Conservation (phyloP, 345 rosid species). For the Rubroshorea leprosula region DNA sequence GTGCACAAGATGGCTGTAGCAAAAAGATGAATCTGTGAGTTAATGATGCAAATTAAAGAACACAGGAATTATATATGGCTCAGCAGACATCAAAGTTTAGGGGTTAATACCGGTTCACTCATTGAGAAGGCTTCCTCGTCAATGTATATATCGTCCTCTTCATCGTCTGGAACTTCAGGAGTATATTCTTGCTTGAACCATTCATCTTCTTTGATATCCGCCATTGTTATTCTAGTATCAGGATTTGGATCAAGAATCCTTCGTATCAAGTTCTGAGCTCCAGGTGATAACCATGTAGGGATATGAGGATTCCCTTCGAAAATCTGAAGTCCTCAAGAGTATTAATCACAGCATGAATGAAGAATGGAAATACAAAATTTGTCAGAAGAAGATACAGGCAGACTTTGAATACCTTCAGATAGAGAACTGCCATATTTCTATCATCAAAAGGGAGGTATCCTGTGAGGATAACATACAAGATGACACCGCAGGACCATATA, state of each 20-base stretch:
- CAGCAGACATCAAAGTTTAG: not conserved
- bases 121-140: conserved; percentile 51
- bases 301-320: conserved; percentile 78
- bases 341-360: not conserved
- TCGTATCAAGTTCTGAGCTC: conserved; percentile 66
- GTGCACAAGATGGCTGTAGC: conserved; percentile 45
- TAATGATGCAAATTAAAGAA: no score
- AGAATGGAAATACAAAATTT: not conserved
- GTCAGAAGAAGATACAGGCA: not conserved
- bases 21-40: conserved; percentile 7
- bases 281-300: conserved; percentile 75
- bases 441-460: conserved; percentile 96
- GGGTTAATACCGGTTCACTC: conserved; percentile 51
- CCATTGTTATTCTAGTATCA: conserved; percentile 51
- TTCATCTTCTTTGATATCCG: conserved; percentile 58
- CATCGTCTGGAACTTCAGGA: conserved; percentile 58
- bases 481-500: conserved; percentile 92
- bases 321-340: no score
- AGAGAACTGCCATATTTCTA: conserved; percentile 86
- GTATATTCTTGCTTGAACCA: conserved; percentile 70
- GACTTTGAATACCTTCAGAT: conserved; percentile 61
- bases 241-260: conserved; percentile 89
- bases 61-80: no score
- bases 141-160: conserved; percentile 51
- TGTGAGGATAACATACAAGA: conserved; percentile 74